Conservation (phyloP, 2,329 filamentous ascomycete species). For the Escovopsis sp. region DNA sequence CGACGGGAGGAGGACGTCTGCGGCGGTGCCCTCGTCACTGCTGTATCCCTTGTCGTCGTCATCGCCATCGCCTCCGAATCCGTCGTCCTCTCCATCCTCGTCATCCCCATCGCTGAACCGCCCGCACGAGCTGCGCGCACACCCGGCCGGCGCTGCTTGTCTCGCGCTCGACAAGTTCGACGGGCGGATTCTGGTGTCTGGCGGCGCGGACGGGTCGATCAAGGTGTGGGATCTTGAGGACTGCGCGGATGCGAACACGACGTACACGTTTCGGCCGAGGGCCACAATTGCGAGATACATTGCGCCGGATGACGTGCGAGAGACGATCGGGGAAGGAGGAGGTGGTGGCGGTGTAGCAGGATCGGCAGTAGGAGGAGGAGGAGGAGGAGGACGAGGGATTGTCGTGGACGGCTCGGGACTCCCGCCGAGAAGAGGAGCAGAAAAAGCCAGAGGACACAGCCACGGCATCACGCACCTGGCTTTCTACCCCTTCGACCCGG, state of each 20-base stretch:
- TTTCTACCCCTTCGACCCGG: slow-evolving; percentile 65
- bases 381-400: too few species aligned
- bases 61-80: too few species aligned
- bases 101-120: slow-evolving; percentile 7
- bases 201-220: slow-evolving; percentile 71
- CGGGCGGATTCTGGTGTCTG: slow-evolving; percentile 62
- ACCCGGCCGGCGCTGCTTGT: slow-evolving; percentile 64
- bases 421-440: slow-evolving; percentile 9
- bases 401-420: too few species aligned
- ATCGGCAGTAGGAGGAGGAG: too few species aligned
- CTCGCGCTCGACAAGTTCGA: slow-evolving; percentile 72
- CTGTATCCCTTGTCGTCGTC: too few species aligned
- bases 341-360: too few species aligned
- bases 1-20: slow-evolving; percentile 31
- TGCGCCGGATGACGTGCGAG: too few species aligned
- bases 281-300: slow-evolving; percentile 31
- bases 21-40: too few species aligned
- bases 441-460: slow-evolving; percentile 31
- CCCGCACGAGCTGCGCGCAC: slow-evolving; percentile 40
- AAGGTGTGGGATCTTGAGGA: slow-evolving; percentile 76
- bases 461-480: slow-evolving; percentile 61
- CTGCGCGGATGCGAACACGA: slow-evolving; percentile 26
- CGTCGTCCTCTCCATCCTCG: background rate
- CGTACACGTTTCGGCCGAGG: slow-evolving; percentile 38
- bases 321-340: too few species aligned